phyloP scores from a whole-genome alignment of 208 protist species.

The Leishmania braziliensis region DNA sequence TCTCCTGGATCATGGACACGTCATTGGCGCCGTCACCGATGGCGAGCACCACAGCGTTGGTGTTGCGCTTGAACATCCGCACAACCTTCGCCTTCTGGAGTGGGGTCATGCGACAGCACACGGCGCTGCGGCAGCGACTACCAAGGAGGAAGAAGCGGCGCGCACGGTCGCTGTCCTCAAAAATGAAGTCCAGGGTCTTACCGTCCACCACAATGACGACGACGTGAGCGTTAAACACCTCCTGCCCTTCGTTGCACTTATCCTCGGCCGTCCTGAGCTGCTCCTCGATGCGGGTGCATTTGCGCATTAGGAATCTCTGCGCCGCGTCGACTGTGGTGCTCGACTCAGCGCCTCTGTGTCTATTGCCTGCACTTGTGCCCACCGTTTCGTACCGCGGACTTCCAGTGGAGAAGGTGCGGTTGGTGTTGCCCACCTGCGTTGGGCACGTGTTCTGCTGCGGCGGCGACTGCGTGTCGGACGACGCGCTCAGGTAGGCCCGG shows the following conservation, averaged over 20 bases:
- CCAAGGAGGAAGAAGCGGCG: slow-evolving; percentile 71
- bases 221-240: slow-evolving; percentile 11
- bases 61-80: slow-evolving; percentile 64
- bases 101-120: slow-evolving; percentile 87
- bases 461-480: slow-evolving; percentile 13
- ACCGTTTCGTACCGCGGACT: background rate
- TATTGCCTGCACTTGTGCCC: background rate
- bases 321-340: background rate
- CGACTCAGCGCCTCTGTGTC: background rate
- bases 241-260: slow-evolving; percentile 23
- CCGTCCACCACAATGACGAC: slow-evolving; percentile 83
- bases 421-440: background rate
- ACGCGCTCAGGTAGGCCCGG: slow-evolving; percentile 9
- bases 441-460: slow-evolving; percentile 5
- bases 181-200: slow-evolving; percentile 74
- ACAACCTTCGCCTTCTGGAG: slow-evolving; percentile 84
- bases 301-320: slow-evolving; percentile 5
- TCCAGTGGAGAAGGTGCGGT: background rate
- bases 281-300: slow-evolving; percentile 27
- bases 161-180: slow-evolving; percentile 41
- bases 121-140: slow-evolving; percentile 60
- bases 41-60: slow-evolving; percentile 56
- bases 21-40: slow-evolving; percentile 93
- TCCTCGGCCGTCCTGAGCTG: slow-evolving; percentile 40
- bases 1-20: slow-evolving; percentile 94